Base-by-base conservation (phyloP, 2,329 filamentous ascomycete species). In the Lecanicillium sp. region DNA sequence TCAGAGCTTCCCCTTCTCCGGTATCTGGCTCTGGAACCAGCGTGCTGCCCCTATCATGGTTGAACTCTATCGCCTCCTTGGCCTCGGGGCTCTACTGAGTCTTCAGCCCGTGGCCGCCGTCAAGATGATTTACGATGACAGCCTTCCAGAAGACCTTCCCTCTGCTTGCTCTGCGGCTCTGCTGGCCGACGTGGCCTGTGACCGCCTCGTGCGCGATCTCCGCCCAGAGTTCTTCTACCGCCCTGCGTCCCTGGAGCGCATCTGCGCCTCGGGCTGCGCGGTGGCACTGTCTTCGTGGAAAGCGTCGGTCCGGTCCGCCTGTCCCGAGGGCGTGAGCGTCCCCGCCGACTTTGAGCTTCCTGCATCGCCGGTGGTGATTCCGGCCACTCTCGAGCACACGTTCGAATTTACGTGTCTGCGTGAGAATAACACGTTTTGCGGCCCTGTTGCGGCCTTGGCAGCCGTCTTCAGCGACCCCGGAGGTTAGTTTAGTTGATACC, bases 191-290 rank as follows among this genome's bases (percentile, higher is more conserved):
- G 25, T 46, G 7, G 36, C 42, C 15, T 46, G 44, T 30, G 42
- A 44, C 29, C 39, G 22, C 17, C 42, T 44, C 19, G 44, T 46
- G 7, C 35, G 20, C 29, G 34, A 19, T 14, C 44, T 46, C 13
- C 42, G 44, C 28, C 44, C 14, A 17, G 44, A 46, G 17, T 42
- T 46, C 36, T 44, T 22, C 44, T 44, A 46, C 37, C 44, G 36
- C 29, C 40, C 44, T 18, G 31, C 33, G 3, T 31, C 44, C 18
- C 37, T 46, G 22, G 17, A 31, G 5, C 44, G 43, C 29, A 28
- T 39, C 17, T 46, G 44, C 32, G 43, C 43, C 30, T 14, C 33
- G 33, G 31, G 25, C 33, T 46, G 44, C 43, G 25, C 17, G 17
- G 14, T 17, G 5, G 44, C 44, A 13, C 39, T 46, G 13, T 3